Base-by-base conservation (phyloP, 768 basidiomycete genomes). In the Termitomyces sp. region DNA sequence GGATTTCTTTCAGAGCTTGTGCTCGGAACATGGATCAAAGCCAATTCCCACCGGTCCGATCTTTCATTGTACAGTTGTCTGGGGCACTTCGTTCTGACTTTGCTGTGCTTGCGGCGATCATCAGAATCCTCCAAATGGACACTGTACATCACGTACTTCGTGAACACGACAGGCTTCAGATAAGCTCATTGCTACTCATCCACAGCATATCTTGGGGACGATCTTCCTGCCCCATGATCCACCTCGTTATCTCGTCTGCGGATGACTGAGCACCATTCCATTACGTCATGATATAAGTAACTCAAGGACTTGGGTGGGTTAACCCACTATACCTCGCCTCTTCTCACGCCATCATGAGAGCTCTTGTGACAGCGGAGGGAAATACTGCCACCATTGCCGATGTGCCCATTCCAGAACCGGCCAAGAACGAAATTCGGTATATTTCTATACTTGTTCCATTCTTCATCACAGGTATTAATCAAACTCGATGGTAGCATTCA, bases 351-450 rank as follows among this genome's bases (percentile, higher is more conserved):
- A 38, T 20, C 36, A 58, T 58, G 51, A 45, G 68, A 56, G 72
- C 69, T 46, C 66, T 73, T 22, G 64, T 71, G 16, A 72, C 68
- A 2, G 67, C 64, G 12, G 48, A 63, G 8, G 64, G 60, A 16
- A 67, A 67, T 18, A 72, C 68, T n/a, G 70, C 72, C 13, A 38
- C 64, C 16, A 64, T 73, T 14, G 47, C 57, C 22, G 61, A 67
- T 10, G 61, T 73, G 44, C 57, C 65, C 20, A 45, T 71, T 33
- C 72, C 72, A 42, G 65, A 67, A 53, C 70, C 69, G 16, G 63
- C 54, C 2, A 43, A 54, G 1, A 66, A n/a, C n/a, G 72, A 73
- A 56, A 69, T 73, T 53, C 68, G 67, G 70, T 69, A 55, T 43
- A 50, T 5, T 13, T 26, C 9, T 36, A 36, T n/a, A 32, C n/a